Evolutionary conservation across 1,139 yeast genomes (phyloP).

Genomic region (Pichia sp.): DNA sequence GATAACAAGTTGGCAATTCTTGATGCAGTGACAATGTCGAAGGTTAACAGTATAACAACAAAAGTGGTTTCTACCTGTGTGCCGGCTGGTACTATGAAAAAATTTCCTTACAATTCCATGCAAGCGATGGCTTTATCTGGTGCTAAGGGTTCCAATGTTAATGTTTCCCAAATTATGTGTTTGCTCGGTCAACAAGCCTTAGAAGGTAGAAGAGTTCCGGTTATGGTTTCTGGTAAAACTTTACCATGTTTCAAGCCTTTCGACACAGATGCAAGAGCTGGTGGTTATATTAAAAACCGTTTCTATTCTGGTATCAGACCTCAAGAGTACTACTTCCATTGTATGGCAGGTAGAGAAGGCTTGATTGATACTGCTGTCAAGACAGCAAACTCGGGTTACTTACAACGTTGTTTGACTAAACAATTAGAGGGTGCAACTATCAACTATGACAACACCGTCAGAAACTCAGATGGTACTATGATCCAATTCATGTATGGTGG

Average conservation of each 20-base stretch:
- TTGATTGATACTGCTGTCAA: conserved; percentile 98
- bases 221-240: conserved; percentile 98
- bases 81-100: conserved; percentile 93
- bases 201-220: conserved; percentile 99
- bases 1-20: conserved; percentile 87
- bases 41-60: conserved; percentile 87
- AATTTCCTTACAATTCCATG: conserved; percentile 95
- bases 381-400: conserved; percentile 96
- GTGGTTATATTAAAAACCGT: conserved; percentile 96
- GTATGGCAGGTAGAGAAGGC: conserved; percentile 99
- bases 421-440: conserved; percentile 97
- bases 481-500: conserved; percentile 97
- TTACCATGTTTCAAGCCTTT: conserved; percentile 94
- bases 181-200: conserved; percentile 97
- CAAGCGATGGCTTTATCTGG: conserved; percentile 99
- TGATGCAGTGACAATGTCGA: conserved; percentile 94
- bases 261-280: conserved; percentile 97
- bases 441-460: conserved; percentile 88
- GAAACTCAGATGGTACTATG: conserved; percentile 93
- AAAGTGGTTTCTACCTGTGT: conserved; percentile 92
- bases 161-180: conserved; percentile 99
- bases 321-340: conserved; percentile 99
- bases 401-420: conserved; percentile 97
- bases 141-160: conserved; percentile 98
- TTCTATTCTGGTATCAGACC: conserved; percentile 98